A percentile compares a stretch with the other conserved stretches of the same genome.
Evolutionary conservation across 768 basidiomycete species (phyloP).

Genomic region (Infundibulicybe gibba): DNA sequence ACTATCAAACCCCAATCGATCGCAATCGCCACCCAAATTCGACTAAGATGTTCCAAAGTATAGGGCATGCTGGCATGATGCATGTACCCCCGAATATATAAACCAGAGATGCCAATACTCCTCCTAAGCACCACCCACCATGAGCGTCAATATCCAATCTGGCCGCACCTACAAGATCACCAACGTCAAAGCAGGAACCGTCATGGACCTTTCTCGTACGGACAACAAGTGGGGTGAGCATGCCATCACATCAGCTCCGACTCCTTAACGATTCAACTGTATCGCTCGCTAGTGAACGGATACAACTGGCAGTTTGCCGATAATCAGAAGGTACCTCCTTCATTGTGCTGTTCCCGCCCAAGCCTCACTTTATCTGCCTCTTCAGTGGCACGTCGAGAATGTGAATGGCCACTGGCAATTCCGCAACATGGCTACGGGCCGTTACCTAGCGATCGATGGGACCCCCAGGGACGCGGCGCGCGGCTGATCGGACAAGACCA

Average conservation of each 20-base stretch:
- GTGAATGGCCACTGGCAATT: slow-evolving; percentile 14
- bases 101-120: too few species aligned
- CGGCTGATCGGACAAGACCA: slow-evolving; percentile 9
- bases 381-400: slow-evolving; percentile 15
- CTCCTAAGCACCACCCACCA: too few species aligned
- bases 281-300: slow-evolving; percentile 39
- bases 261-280: neutral
- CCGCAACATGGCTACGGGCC: slow-evolving; percentile 10
- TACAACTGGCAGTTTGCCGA: slow-evolving; percentile 34
- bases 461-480: slow-evolving; percentile 6
- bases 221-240: slow-evolving; percentile 44
- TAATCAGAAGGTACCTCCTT: slow-evolving; percentile 42
- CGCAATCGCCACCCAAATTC: too few species aligned
- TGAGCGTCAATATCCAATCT: neutral
- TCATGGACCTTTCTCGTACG: slow-evolving; percentile 50
- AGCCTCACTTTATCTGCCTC: neutral
- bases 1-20: too few species aligned
- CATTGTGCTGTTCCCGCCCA: neutral
- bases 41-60: too few species aligned
- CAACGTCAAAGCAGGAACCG: slow-evolving; percentile 50
- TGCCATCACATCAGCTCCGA: neutral
- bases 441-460: slow-evolving; percentile 11
- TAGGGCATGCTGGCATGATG: too few species aligned
- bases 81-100: too few species aligned
- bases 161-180: slow-evolving; percentile 40